Evolutionary conservation across 75 land plant genomes (phyloP).

Genomic region (Cupressus sempervirens): DNA sequence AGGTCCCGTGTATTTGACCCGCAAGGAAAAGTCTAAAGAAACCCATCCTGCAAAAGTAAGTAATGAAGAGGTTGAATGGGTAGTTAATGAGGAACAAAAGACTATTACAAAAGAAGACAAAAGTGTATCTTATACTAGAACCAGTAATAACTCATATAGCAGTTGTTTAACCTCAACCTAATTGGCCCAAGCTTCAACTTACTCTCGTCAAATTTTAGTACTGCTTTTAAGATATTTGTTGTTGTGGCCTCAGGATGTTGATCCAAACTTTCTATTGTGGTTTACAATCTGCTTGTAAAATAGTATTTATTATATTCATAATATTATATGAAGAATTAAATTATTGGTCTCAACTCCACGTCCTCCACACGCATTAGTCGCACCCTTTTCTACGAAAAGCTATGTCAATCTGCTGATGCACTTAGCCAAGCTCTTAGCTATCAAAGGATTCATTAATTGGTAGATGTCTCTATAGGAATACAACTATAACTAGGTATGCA

Average conservation of each 20-base stretch:
- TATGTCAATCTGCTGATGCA: no score
- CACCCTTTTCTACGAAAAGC: no score
- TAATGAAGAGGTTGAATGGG: no score
- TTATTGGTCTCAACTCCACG: no score
- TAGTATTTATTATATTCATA: no score
- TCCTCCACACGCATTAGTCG: no score
- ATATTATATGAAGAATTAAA: no score
- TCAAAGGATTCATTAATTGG: no score
- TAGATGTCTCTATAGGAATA: no score
- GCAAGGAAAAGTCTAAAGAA: conserved; percentile 16
- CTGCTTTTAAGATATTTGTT: background rate
- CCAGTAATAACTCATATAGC: conserved; percentile 69
- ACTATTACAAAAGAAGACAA: conserved; percentile 49
- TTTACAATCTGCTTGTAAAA: background rate
- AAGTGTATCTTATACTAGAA: conserved; percentile 52
- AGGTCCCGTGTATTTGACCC: conserved; percentile 78
- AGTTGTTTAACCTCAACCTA: conserved; percentile 90
- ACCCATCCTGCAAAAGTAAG: conserved; percentile 16
- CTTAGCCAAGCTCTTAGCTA: no score
- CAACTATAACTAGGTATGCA: no score
- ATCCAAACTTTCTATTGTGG: background rate
- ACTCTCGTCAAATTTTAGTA: conserved; percentile 39
- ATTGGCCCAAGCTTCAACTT: conserved; percentile 84
- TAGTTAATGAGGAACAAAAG: conserved; percentile 81
- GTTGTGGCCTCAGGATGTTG: background rate